A percentile compares a stretch with the other conserved stretches of the same genome.
Conservation (phyloP, 1,284 basidiomycete genomes). For the Golubevia pallescens region DNA sequence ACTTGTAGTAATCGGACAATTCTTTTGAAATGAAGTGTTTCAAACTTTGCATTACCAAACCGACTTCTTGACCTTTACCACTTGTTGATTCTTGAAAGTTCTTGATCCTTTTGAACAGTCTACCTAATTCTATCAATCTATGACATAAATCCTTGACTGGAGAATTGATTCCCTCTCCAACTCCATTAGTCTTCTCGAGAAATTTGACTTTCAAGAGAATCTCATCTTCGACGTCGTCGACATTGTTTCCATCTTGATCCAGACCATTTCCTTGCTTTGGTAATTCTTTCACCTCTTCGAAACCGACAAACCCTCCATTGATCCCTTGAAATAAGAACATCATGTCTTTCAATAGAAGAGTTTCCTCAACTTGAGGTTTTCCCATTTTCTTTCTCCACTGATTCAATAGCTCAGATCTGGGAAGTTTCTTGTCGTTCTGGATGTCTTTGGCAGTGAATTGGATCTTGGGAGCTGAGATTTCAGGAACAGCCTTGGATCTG, state of each 20-base stretch:
- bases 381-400: neutral
- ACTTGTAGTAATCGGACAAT: slow-evolving; percentile 46
- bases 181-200: neutral
- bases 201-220: neutral
- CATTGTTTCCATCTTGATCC: neutral
- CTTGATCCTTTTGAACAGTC: slow-evolving; percentile 48
- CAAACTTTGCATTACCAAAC: slow-evolving; percentile 53
- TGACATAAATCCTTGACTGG: slow-evolving; percentile 54
- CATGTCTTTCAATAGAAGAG: slow-evolving; percentile 47
- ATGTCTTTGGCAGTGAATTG: neutral
- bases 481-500: too few relatives aligned
- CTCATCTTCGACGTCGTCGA: neutral
- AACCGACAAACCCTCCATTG: slow-evolving; percentile 50
- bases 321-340: slow-evolving; percentile 61
- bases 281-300: slow-evolving; percentile 39
- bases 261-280: neutral
- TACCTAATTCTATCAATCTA: slow-evolving; percentile 54
- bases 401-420: neutral
- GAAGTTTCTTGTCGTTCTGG: neutral
- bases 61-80: slow-evolving; percentile 17
- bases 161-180: slow-evolving; percentile 24
- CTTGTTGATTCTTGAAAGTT: slow-evolving; percentile 36
- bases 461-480: neutral
- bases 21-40: slow-evolving; percentile 55
- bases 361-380: neutral